phyloP scores from a whole-genome alignment of 257 asterid genomes.

The Vinca minor region DNA sequence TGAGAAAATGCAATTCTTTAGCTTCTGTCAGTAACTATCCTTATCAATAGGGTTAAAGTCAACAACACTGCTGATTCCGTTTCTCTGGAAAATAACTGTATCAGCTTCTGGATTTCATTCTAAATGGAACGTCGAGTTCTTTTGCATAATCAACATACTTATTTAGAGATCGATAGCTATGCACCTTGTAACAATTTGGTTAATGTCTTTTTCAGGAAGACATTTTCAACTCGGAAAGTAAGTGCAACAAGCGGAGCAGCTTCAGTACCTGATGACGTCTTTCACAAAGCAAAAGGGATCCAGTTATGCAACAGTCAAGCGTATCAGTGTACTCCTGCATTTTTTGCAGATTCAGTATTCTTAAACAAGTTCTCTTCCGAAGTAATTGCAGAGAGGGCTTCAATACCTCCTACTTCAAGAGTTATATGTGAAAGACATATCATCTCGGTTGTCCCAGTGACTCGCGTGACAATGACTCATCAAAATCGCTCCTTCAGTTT shows the following conservation, averaged over 20 bases:
- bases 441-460: constrained; percentile 82
- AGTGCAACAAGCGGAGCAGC: constrained; percentile 87
- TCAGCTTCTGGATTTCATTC: neutral
- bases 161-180: neutral
- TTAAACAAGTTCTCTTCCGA: constrained; percentile 91
- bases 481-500: constrained; percentile 58
- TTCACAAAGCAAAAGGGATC: constrained; percentile 86
- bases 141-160: neutral
- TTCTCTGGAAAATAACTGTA: neutral
- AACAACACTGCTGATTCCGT: neutral
- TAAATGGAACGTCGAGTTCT: neutral
- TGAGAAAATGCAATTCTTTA: neutral
- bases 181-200: neutral
- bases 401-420: constrained; percentile 58
- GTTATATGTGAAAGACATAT: constrained; percentile 73
- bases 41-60: neutral
- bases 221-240: constrained; percentile 62
- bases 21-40: neutral
- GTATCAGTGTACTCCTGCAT: constrained; percentile 86
- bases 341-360: constrained; percentile 74
- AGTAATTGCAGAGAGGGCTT: constrained; percentile 78
- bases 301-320: constrained; percentile 94
- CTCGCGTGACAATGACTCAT: constrained; percentile 75
- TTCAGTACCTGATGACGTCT: constrained; percentile 91
- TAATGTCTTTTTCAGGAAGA: constrained; percentile 40